Percentiles rank a stretch among this genome's conserved stretches.
These are phyloP conservation scores for Epichloe elymi DNA, from an alignment of 2,329 filamentous ascomycete species.

Conservation along the genomic window DNA sequence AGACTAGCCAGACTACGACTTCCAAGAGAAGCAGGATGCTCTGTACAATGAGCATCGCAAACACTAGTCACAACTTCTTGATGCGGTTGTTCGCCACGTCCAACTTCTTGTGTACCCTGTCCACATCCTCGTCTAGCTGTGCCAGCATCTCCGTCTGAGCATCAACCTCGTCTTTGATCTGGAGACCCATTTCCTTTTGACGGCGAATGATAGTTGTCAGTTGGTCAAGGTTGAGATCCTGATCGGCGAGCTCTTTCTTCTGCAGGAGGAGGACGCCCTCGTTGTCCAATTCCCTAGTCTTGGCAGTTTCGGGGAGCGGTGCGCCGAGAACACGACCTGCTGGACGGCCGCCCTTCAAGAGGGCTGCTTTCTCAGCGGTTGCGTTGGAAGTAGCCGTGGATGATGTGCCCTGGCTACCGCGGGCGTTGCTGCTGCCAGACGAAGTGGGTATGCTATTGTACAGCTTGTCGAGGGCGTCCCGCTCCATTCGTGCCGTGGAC, in stretches of 20 bases:
- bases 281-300: conserved; percentile 67
- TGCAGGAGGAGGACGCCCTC: conserved; percentile 61
- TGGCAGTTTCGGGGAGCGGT: conserved; percentile 60
- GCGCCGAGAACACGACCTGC: conserved; percentile 58
- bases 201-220: conserved; percentile 55
- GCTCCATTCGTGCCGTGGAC: conserved; percentile 55
- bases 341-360: conserved; percentile 27
- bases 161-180: conserved; percentile 62
- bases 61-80: conserved; percentile 44
- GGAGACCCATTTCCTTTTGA: conserved; percentile 65
- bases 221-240: conserved; percentile 59
- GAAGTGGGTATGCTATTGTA: conserved; percentile 39
- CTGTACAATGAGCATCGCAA: conserved; percentile 13
- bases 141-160: conserved; percentile 59
- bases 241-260: conserved; percentile 57
- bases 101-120: conserved; percentile 54
- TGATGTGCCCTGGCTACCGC: conserved; percentile 23
- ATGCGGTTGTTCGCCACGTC: conserved; percentile 61
- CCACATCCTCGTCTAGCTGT: conserved; percentile 51
- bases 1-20: conserved; percentile 19
- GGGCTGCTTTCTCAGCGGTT: conserved; percentile 33
- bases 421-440: conserved; percentile 16
- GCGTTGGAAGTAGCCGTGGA: conserved; percentile 9
- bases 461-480: conserved; percentile 62
- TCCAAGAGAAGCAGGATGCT: conserved; percentile 16